Evolutionary conservation across 306 rosid species (phyloP), one percentile per base, ranked within the genome.

Genomic region (Fagus crenata): DNA sequence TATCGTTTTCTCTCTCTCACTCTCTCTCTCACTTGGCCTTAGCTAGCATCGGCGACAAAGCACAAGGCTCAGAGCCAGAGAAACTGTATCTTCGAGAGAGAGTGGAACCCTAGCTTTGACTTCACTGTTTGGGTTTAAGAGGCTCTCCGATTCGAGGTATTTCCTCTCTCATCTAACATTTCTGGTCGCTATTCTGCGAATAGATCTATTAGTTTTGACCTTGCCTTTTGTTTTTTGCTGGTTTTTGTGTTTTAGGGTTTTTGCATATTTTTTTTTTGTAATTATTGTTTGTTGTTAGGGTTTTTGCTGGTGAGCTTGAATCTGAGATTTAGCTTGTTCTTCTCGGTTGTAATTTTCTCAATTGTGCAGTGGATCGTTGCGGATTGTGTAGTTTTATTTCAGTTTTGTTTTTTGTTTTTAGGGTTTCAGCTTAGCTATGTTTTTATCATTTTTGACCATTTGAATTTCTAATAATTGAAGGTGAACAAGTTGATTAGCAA

Each of bases 121-220:
- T 42, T 7, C n/a, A 9, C 28, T 22, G 28, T 22, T 22, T 22
- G 51, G 51, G 51, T 46, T 46, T 46, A 7, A 0, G 51, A 46
- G 51, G 14, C 51, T 46, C 40, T 14, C 18, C 53, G 53, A 54
- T 40, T 67, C 5, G 11, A 37, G 85, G 85, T 82, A 82, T 4
- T 49, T 2, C 7, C n/a, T 61, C 4, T 61, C n/a, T 61, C 39
- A 13, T 61, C 35, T 32, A 6, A 22, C 28, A 22, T 22, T 22
- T 22, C 28, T 0, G 3, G 51, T 9, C 28, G 28, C 28, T 22
- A 22, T 32, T 5, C 6, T 0, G 7, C n/a, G 1, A 5, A 4
- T 33, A 36, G 68, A 61, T 61, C 68, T 33, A 61, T 61, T 33
- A 36, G n/a, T 33, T 61, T 32, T 11, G 14, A 40, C 17, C 39